A percentile compares a stretch with the other conserved stretches of the same genome.
Conservation (phyloP, 129 eudicot species). For the Deinandra increscens region DNA sequence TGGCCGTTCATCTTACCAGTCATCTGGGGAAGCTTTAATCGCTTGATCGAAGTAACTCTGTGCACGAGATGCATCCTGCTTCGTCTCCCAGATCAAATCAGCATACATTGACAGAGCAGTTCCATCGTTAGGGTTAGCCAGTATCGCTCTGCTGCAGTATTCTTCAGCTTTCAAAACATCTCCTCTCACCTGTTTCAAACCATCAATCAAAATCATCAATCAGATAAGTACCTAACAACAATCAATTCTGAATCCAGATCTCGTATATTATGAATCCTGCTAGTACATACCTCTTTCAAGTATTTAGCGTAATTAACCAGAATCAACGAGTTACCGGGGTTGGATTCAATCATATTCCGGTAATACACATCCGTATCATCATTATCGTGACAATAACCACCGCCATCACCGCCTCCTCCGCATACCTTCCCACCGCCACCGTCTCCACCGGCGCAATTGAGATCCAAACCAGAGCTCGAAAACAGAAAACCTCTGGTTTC, state of each 20-base stretch:
- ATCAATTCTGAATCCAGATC: not conserved
- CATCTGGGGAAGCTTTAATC: constrained; percentile 64
- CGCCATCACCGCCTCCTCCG: constrained; percentile 37
- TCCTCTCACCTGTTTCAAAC: constrained; percentile 45
- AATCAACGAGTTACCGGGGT: constrained; percentile 56
- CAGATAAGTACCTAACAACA: not conserved
- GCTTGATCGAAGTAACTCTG: constrained; percentile 76
- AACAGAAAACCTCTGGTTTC: constrained; percentile 26
- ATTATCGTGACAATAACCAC: constrained; percentile 20
- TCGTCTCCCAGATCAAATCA: constrained; percentile 70
- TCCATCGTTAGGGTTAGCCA: constrained; percentile 72
- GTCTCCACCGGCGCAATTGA: constrained; percentile 25
- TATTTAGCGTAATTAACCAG: constrained; percentile 64
- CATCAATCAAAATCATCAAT: not conserved
- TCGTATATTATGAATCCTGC: not conserved
- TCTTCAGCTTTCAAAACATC: constrained; percentile 71
- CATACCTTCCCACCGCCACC: constrained; percentile 30
- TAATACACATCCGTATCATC: constrained; percentile 53
- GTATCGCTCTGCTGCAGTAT: constrained; percentile 75
- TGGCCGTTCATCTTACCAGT: constrained; percentile 61
- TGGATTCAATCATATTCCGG: constrained; percentile 50
- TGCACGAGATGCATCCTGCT: constrained; percentile 67
- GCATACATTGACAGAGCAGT: constrained; percentile 68
- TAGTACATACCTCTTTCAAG: constrained; percentile 63
- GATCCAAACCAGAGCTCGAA: constrained; percentile 40